Base-by-base conservation (phyloP, 1,284 basidiomycete genomes). In the Coriolopsis trogii region DNA sequence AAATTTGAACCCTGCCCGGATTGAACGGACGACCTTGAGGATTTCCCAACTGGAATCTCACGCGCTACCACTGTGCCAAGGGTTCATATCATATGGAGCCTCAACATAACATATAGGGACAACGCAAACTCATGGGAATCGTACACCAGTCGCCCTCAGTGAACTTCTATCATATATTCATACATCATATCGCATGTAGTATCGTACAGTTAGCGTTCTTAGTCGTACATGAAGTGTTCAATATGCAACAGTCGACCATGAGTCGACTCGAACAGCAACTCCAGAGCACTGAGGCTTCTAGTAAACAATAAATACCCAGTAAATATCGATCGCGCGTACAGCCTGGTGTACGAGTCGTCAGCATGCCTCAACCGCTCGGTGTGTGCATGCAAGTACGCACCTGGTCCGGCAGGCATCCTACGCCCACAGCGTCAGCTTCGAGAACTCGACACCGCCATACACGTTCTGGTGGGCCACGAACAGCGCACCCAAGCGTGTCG, bases 391-490 rank as follows among this genome's bases (percentile, higher is more conserved):
- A 15, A 24, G 13, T 6, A 37, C 49, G 31, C 41, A 50, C 49
- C 48, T 28, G 13, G 13, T 16, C 45, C 45, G 30, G 49, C 48
- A 51, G 33, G 44, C 34, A 18, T 6, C 23, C 72, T 56, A 78
- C 18, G 71, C 77, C 76, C 77, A 79, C 34, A 79, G 55, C 0
- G 77, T 78, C 20, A 79, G 67, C 56, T 75, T 77, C 51, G 64
- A 70, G 49, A 80, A 63, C 48, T 76, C 73, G 13, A 79, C 61
- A 16, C 56, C 64, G 16, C 62, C 67, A 47, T 24, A 45, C 12
- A 46, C 67, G 49, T 63, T 67, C 23, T 62, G 66, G 33, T 63
- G 69, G 50, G 70, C 73, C 24, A 80, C 74, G 45, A 80, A 79
- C 16, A 80, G 59, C 3, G 75, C 75, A 18, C 78, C 77, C 13